Evolutionary conservation across 495 filamentous ascomycete genomes (phyloP).

Genomic region (Beverwykella pulmonaria): DNA sequence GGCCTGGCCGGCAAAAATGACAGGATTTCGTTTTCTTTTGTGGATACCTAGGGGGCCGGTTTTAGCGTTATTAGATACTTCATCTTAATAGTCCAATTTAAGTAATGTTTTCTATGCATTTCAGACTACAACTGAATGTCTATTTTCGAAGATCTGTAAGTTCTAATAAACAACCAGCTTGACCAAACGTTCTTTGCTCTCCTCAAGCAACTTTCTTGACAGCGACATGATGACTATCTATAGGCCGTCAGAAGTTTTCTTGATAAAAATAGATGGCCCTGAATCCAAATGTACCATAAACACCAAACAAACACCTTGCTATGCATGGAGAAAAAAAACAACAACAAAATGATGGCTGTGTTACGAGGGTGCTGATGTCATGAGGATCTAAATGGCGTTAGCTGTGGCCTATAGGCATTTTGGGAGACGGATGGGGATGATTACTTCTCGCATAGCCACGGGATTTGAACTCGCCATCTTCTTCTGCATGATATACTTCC

Average conservation of each 20-base stretch:
- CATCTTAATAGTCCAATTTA: not conserved
- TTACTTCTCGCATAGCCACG: constrained; percentile 75
- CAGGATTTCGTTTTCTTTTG: not conserved
- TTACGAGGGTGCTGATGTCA: constrained; percentile 28
- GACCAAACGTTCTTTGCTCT: too few relatives aligned
- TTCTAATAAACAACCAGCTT: too few relatives aligned
- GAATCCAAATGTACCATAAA: not conserved
- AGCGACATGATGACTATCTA: too few relatives aligned
- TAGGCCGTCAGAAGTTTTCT: too few relatives aligned
- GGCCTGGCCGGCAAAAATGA: not conserved
- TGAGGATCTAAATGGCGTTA: constrained; percentile 30
- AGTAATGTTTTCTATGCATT: too few relatives aligned
- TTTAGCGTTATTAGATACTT: not conserved
- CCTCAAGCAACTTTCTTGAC: too few relatives aligned
- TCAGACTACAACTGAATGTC: too few relatives aligned
- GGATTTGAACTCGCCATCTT: constrained; percentile 70
- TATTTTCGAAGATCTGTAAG: too few relatives aligned
- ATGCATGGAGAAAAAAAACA: constrained; percentile 5
- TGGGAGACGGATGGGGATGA: not conserved
- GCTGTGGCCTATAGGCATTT: not conserved
- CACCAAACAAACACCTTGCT: constrained; percentile 28
- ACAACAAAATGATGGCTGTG: too few relatives aligned
- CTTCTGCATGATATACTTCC: constrained; percentile 78
- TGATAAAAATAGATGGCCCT: too few relatives aligned
- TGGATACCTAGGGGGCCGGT: not conserved